phyloP scores from a whole-genome alignment of 768 basidiomycete genomes.

The Lepiota venenata region DNA sequence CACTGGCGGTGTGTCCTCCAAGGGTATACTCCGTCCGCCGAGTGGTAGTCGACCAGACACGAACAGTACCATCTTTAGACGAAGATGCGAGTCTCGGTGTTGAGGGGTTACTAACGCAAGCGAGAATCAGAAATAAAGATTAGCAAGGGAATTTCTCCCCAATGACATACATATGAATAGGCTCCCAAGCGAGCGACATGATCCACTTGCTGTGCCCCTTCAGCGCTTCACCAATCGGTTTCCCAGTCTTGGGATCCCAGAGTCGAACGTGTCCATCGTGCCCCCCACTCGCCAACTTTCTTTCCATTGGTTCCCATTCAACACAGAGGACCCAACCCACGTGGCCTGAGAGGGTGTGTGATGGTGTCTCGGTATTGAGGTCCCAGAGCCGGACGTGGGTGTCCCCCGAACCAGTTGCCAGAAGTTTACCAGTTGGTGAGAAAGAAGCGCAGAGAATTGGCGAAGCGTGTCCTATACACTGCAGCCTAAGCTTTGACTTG shows the following conservation, averaged over 20 bases:
- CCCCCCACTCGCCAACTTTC: slow-evolving; percentile 88
- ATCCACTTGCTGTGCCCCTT: slow-evolving; percentile 97
- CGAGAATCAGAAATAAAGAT: slow-evolving; percentile 2
- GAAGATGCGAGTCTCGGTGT: slow-evolving; percentile 89
- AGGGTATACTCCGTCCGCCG: slow-evolving; percentile 78
- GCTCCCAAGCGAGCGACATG: slow-evolving; percentile 93
- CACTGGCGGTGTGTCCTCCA: slow-evolving; percentile 90
- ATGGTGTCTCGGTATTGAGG: slow-evolving; percentile 88
- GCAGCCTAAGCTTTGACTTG: neutral
- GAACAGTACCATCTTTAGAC: slow-evolving; percentile 94
- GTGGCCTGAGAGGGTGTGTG: slow-evolving; percentile 83
- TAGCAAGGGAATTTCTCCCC: neutral
- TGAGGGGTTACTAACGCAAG: slow-evolving; percentile 56
- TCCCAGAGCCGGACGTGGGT: slow-evolving; percentile 94
- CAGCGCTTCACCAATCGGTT: slow-evolving; percentile 82
- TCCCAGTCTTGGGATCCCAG: slow-evolving; percentile 94
- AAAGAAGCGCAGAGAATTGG: slow-evolving; percentile 95
- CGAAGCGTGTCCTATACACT: slow-evolving; percentile 71
- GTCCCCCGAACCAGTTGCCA: slow-evolving; percentile 96
- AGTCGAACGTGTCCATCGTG: slow-evolving; percentile 89
- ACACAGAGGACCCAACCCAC: slow-evolving; percentile 96
- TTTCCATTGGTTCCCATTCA: slow-evolving; percentile 94
- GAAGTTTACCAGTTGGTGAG: slow-evolving; percentile 86
- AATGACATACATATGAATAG: slow-evolving; percentile 78
- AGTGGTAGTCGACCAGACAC: slow-evolving; percentile 84